Conservation (phyloP, 768 basidiomycete genomes). For the Lyophyllum decastes region DNA sequence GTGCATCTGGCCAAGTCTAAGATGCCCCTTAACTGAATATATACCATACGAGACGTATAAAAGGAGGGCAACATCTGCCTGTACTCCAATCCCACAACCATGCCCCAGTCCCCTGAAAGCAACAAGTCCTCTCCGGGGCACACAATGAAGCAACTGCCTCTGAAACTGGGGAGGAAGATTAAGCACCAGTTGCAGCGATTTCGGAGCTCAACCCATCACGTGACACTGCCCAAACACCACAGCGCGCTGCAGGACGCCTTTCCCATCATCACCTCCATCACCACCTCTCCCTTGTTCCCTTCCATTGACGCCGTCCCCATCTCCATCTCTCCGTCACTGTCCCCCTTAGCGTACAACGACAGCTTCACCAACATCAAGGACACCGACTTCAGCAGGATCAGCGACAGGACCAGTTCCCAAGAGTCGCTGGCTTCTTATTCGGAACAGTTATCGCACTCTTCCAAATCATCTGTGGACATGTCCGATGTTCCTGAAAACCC, state of each 20-base stretch:
- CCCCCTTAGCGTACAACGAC: conserved; percentile 8
- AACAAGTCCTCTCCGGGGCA: conserved; percentile 17
- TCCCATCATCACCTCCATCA: conserved; percentile 25
- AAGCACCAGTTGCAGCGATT: conserved; percentile 18
- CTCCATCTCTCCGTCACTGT: conserved; percentile 15
- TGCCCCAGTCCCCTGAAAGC: conserved; percentile 9
- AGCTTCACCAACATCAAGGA: conserved; percentile 10
- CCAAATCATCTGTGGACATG: conserved; percentile 9
- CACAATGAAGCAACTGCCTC: conserved; percentile 22
- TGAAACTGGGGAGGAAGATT: conserved; percentile 24
- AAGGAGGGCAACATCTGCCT: conserved; percentile 1
- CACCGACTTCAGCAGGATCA: conserved; percentile 1
- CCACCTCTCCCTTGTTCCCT: conserved; percentile 41
- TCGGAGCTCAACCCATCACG: conserved; percentile 13
- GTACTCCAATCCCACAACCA: conserved; percentile 4
- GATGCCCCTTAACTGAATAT: conserved; percentile 7
- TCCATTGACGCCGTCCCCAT: conserved; percentile 28
- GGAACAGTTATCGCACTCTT: conserved; percentile 7
- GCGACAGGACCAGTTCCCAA: conserved; percentile 7
- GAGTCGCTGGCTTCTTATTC: conserved; percentile 4
- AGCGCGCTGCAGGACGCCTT: conserved; percentile 16
- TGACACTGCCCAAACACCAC: conserved; percentile 24
- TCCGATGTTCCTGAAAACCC: background rate
- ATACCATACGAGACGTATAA: conserved; percentile 17
- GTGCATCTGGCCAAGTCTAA: background rate